These are phyloP conservation scores for Pseudogymnoascus sp. DNA, from an alignment of 2,329 filamentous ascomycete species.

Conservation along the genomic window DNA sequence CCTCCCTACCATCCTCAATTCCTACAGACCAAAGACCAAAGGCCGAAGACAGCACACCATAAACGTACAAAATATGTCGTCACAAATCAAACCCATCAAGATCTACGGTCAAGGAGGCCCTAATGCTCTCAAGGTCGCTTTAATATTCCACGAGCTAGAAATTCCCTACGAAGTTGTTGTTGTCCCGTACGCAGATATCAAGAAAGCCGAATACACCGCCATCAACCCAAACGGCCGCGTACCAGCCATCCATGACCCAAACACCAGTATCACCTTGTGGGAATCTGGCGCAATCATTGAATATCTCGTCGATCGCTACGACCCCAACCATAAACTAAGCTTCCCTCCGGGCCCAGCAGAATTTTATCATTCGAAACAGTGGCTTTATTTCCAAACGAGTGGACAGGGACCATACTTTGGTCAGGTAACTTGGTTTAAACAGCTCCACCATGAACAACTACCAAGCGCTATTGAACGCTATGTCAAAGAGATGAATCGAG, in stretches of 20 bases:
- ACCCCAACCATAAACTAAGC: slow-evolving; percentile 20
- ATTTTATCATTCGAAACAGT: slow-evolving; percentile 27
- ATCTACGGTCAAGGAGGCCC: not conserved
- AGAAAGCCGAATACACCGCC: slow-evolving; percentile 30
- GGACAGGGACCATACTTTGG: slow-evolving; percentile 35
- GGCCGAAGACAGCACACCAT: not conserved
- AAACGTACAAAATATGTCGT: not conserved
- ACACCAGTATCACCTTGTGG: slow-evolving; percentile 37
- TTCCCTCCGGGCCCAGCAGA: not conserved
- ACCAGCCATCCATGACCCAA: slow-evolving; percentile 30
- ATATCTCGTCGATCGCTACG: slow-evolving; percentile 35
- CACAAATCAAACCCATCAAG: not conserved
- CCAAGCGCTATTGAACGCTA: slow-evolving; percentile 39
- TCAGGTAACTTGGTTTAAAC: slow-evolving; percentile 25
- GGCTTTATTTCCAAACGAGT: slow-evolving; percentile 32
- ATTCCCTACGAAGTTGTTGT: slow-evolving; percentile 12
- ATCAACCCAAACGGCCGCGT: slow-evolving; percentile 23
- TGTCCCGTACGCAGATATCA: slow-evolving; percentile 29
- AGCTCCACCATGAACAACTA: slow-evolving; percentile 32
- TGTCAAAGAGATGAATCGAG: slow-evolving; percentile 32
- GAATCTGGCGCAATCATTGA: slow-evolving; percentile 38
- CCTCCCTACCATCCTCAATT: not conserved
- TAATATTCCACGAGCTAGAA: slow-evolving; percentile 21
- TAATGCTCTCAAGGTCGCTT: slow-evolving; percentile 16
- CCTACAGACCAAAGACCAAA: not conserved